phyloP scores from a whole-genome alignment of 2,329 filamentous ascomycete species.

The Penicillium sp. region DNA sequence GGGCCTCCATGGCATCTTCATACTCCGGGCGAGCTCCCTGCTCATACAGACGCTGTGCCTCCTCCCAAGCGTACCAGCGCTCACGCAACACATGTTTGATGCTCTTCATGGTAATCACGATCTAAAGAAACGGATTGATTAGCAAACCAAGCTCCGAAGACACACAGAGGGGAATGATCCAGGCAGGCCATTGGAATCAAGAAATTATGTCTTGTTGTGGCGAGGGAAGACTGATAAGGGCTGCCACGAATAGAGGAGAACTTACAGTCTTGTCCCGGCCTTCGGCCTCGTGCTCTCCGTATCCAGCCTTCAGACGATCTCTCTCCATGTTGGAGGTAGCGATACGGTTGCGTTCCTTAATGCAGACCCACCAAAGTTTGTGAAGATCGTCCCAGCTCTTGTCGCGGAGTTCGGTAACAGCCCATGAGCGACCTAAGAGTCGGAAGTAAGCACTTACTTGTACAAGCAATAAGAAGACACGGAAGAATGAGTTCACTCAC shows the following conservation, averaged over 20 bases:
- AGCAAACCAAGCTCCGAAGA: background rate
- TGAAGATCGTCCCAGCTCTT: constrained; percentile 96
- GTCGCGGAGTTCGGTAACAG: constrained; percentile 75
- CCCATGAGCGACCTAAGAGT: constrained; percentile 71
- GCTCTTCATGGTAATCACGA: constrained; percentile 72
- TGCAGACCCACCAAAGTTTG: constrained; percentile 89
- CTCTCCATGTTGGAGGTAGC: constrained; percentile 74
- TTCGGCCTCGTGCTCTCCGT: constrained; percentile 68
- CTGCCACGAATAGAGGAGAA: constrained; percentile 13
- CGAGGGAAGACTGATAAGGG: background rate
- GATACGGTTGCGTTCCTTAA: constrained; percentile 86
- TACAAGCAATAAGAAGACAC: background rate
- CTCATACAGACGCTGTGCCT: constrained; percentile 39
- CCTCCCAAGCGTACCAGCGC: constrained; percentile 77
- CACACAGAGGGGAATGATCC: background rate
- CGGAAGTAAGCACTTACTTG: constrained; percentile 9
- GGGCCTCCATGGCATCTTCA: constrained; percentile 21
- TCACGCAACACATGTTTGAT: constrained; percentile 88
- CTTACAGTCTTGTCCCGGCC: constrained; percentile 67
- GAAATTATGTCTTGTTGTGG: background rate
- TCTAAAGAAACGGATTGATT: constrained; percentile 48
- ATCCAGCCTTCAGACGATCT: constrained; percentile 65
- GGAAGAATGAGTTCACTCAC: constrained; percentile 38
- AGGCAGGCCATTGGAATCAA: background rate
- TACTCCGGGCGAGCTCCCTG: constrained; percentile 37